phyloP scores from a whole-genome alignment of 345 rosid species.

The Acer campestre region DNA sequence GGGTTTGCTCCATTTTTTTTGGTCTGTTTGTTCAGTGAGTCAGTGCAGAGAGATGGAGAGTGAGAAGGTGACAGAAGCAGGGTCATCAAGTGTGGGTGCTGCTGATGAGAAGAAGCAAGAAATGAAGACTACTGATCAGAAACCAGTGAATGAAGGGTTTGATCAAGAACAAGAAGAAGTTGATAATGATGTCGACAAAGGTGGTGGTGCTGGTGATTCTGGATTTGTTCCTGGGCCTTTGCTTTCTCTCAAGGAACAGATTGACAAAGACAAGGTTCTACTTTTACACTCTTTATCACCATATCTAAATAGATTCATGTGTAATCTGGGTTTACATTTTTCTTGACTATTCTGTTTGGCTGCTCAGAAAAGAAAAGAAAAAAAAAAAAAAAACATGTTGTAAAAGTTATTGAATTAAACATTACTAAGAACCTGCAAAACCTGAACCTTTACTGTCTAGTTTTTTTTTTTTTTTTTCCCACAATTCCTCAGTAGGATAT shows the following conservation, averaged over 20 bases:
- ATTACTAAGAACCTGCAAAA: background rate
- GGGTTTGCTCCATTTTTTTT: conserved; percentile 7
- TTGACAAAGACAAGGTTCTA: conserved; percentile 62
- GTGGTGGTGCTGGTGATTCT: conserved; percentile 17
- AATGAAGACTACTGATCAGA: conserved; percentile 20
- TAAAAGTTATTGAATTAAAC: background rate
- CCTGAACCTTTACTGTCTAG: background rate
- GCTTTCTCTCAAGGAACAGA: conserved; percentile 58
- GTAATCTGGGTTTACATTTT: background rate
- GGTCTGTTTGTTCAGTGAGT: background rate
- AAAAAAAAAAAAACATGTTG: background rate
- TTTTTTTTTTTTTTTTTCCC: background rate
- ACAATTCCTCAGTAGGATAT: background rate
- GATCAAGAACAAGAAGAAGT: conserved; percentile 16
- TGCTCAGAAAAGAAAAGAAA: conserved; percentile 1
- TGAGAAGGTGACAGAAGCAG: conserved; percentile 35
- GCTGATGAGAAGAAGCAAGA: conserved; percentile 23
- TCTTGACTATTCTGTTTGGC: conserved; percentile 5
- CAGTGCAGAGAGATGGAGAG: conserved; percentile 28
- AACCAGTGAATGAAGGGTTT: conserved; percentile 11
- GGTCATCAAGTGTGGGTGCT: conserved; percentile 18
- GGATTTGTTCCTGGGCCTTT: conserved; percentile 56
- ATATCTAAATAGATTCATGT: background rate
- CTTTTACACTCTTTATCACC: background rate
- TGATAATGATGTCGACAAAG: conserved; percentile 26